phyloP scores from a whole-genome alignment of 306 rosid genomes.

The Arachis hypogaea region DNA sequence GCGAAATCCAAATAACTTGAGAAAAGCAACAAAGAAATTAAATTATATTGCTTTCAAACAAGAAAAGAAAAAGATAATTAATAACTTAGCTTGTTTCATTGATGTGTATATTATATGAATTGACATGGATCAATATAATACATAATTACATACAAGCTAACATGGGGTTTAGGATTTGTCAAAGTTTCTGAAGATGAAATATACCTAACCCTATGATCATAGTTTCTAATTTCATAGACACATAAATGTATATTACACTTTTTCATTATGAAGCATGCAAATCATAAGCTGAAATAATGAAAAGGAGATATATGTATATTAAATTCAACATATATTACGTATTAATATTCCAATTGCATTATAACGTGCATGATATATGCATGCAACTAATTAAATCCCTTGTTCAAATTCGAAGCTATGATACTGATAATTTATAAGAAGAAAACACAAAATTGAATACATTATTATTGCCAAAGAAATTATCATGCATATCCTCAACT shows the following conservation, averaged over 20 bases:
- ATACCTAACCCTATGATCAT: conserved; percentile 31
- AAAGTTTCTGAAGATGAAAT: conserved; percentile 33
- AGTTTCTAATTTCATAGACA: conserved; percentile 1
- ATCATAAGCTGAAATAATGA: background rate
- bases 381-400: conserved; percentile 8
- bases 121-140: conserved; percentile 27
- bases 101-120: background rate
- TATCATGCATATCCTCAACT: background rate
- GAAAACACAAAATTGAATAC: background rate
- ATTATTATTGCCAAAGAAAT: background rate
- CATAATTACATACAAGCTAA: background rate
- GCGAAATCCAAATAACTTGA: background rate
- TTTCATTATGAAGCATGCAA: background rate
- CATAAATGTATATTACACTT: background rate
- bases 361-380: background rate
- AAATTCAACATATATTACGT: too few species aligned
- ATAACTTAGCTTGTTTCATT: background rate
- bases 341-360: too few species aligned
- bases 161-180: conserved; percentile 21
- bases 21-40: conserved; percentile 1
- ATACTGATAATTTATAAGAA: background rate
- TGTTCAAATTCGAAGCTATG: conserved; percentile 13
- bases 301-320: conserved; percentile 8
- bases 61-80: background rate
- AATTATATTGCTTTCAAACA: conserved; percentile 23